Conservation (phyloP, 2,329 filamentous ascomycete species). For the Diplodia sapinea region DNA sequence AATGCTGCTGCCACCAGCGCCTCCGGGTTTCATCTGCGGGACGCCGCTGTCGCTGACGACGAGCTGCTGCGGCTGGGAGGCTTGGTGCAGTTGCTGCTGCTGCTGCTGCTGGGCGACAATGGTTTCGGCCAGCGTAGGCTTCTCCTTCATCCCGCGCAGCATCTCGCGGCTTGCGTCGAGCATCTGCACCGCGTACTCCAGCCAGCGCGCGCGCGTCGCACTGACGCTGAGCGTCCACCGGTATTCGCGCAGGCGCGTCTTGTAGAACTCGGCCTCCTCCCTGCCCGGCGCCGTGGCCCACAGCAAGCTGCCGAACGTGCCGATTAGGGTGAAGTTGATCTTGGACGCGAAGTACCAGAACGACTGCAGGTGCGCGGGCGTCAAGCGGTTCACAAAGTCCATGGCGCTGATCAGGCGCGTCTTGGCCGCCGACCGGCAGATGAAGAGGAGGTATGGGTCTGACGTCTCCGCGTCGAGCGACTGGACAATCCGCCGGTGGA, state of each 20-base stretch:
- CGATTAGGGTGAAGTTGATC: conserved; percentile 92
- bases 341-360: conserved; percentile 93
- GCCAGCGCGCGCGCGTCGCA: conserved; percentile 68
- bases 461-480: conserved; percentile 65
- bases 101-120: not conserved
- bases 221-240: conserved; percentile 92
- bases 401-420: conserved; percentile 93
- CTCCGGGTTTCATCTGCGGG: conserved; percentile 17
- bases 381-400: conserved; percentile 95
- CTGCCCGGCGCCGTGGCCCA: conserved; percentile 86
- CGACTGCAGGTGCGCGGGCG: conserved; percentile 80
- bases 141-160: conserved; percentile 53
- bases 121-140: conserved; percentile 40
- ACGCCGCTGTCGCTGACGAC: conserved; percentile 28
- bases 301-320: conserved; percentile 87
- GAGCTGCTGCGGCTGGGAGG: conserved; percentile 8
- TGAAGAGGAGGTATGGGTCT: conserved; percentile 78
- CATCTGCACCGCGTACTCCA: conserved; percentile 53
- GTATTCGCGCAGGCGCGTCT: conserved; percentile 83
- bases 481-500: conserved; percentile 88
- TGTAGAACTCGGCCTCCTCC: conserved; percentile 93
- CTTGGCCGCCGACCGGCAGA: conserved; percentile 91
- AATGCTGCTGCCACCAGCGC: not conserved
- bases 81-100: conserved; percentile 7
- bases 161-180: conserved; percentile 53